These are phyloP conservation scores for Ceratocystis smalleyi DNA, from an alignment of 2,329 filamentous ascomycete genomes.

Conservation along the genomic window DNA sequence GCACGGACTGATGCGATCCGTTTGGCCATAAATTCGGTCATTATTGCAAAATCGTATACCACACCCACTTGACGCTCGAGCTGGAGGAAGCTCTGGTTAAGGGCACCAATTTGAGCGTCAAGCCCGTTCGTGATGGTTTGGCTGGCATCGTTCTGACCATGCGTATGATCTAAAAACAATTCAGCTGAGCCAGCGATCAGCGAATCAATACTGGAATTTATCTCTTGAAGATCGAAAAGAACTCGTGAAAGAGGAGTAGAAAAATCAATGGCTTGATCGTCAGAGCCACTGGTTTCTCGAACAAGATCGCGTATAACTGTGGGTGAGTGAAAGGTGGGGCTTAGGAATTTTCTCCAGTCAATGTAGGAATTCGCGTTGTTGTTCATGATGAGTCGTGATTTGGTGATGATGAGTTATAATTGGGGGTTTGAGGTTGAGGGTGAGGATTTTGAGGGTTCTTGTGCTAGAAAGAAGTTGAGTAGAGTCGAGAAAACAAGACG, in stretches of 20 bases:
- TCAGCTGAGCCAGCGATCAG: constrained; percentile 74
- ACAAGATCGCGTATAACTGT: constrained; percentile 81
- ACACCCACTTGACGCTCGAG: constrained; percentile 68
- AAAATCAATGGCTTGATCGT: constrained; percentile 78
- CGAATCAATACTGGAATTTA: constrained; percentile 87
- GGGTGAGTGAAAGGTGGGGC: constrained; percentile 64
- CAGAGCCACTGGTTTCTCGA: constrained; percentile 77
- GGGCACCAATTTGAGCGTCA: constrained; percentile 59
- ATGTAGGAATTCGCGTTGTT: constrained; percentile 67
- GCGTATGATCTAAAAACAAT: constrained; percentile 64
- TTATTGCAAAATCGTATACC: constrained; percentile 69
- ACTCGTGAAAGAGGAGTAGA: constrained; percentile 86
- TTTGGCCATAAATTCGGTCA: constrained; percentile 57
- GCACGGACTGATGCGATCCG: constrained; percentile 67
- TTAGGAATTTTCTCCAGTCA: constrained; percentile 84
- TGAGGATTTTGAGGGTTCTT: background rate
- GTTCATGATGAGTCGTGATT: constrained; percentile 1
- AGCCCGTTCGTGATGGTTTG: constrained; percentile 58
- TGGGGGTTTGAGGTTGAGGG: background rate
- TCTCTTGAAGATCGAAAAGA: constrained; percentile 90
- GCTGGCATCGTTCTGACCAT: constrained; percentile 57
- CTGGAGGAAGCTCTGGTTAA: constrained; percentile 74
- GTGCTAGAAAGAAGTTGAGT: background rate
- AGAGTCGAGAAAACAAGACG: too few relatives aligned
- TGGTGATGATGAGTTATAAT: too few relatives aligned